Evolutionary conservation across 768 basidiomycete species (phyloP).

Genomic region (Omphalotus guepiniiformis): DNA sequence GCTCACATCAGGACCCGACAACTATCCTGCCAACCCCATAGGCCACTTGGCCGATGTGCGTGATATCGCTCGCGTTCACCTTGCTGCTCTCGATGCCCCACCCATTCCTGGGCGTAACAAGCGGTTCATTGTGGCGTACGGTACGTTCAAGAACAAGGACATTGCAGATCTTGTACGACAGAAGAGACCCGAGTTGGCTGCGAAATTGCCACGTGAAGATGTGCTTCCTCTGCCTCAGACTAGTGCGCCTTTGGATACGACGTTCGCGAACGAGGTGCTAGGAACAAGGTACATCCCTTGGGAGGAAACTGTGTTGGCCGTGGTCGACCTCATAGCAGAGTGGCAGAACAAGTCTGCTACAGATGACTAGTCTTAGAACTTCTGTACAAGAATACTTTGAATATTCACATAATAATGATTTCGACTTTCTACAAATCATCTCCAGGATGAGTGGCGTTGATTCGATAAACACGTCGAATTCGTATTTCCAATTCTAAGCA

Average conservation of each 20-base stretch:
- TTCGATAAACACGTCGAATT: no score
- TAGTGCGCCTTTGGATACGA: constrained; percentile 6
- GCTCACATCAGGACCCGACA: background rate
- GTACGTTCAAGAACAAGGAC: constrained; percentile 4
- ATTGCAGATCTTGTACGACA: constrained; percentile 6
- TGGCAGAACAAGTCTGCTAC: constrained; percentile 10
- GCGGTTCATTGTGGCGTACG: constrained; percentile 3
- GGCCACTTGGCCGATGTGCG: constrained; percentile 15
- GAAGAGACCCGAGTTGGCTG: constrained; percentile 7
- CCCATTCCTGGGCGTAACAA: constrained; percentile 1
- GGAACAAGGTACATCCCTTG: constrained; percentile 8
- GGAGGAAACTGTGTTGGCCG: constrained; percentile 10
- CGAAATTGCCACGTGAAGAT: constrained; percentile 2
- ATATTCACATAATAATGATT: no score
- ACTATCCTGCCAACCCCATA: background rate
- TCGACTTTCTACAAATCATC: no score
- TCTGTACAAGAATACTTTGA: no score
- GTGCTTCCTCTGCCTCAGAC: background rate
- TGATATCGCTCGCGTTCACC: constrained; percentile 10
- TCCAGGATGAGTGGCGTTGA: no score
- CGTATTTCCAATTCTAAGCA: no score
- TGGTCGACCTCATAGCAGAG: background rate
- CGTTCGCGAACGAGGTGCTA: constrained; percentile 2
- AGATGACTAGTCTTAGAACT: no score
- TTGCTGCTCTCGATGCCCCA: constrained; percentile 11